Percentiles rank a stretch among this genome's conserved stretches.
phyloP scores from a whole-genome alignment of 108 stramenopile species.

The Nitzschia palea region DNA sequence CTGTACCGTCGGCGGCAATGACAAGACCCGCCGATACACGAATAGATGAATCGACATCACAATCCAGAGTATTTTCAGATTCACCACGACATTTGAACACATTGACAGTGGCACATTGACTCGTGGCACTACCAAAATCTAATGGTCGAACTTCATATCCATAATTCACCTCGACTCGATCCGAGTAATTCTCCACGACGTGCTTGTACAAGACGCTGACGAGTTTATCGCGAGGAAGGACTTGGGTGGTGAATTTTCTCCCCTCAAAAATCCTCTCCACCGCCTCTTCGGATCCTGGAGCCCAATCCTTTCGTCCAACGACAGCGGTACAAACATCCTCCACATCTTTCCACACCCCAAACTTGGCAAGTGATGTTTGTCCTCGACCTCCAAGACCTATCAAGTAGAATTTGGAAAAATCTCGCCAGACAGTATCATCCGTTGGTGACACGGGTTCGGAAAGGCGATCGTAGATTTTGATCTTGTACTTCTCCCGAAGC shows the following conservation, averaged over 20 bases:
- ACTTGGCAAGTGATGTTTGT: constrained; percentile 64
- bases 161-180: constrained; percentile 54
- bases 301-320: constrained; percentile 84
- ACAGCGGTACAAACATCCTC: constrained; percentile 58
- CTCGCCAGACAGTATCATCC: constrained; percentile 61
- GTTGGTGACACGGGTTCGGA: constrained; percentile 54
- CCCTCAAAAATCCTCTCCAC: constrained; percentile 74
- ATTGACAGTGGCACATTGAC: background rate
- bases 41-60: constrained; percentile 1
- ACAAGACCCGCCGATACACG: constrained; percentile 44
- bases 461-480: constrained; percentile 65
- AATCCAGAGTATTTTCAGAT: constrained; percentile 5
- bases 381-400: constrained; percentile 85
- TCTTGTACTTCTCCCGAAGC: constrained; percentile 28
- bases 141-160: constrained; percentile 59
- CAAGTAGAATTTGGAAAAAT: constrained; percentile 61
- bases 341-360: constrained; percentile 72
- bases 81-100: constrained; percentile 17
- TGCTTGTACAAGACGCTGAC: constrained; percentile 70
- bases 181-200: constrained; percentile 47
- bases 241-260: constrained; percentile 58
- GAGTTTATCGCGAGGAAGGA: constrained; percentile 78
- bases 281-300: constrained; percentile 58
- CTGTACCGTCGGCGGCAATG: constrained; percentile 75
- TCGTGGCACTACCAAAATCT: constrained; percentile 30